Base-by-base conservation (phyloP, 805 yeast species). In the Kluyveromyces lactis region DNA sequence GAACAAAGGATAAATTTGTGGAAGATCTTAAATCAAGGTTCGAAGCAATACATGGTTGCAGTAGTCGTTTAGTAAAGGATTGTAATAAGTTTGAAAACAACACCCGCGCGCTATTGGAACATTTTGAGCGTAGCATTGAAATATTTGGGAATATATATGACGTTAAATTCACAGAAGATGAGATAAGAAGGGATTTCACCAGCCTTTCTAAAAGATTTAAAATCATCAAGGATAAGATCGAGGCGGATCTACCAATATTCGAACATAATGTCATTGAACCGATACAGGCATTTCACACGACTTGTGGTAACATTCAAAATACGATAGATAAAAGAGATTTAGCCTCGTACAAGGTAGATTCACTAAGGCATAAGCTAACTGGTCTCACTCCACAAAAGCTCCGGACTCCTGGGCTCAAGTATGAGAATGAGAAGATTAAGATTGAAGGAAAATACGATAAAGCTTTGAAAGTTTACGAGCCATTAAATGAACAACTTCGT, bases 251-350 rank as follows among this genome's bases (percentile, higher is more conserved):
- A 21, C 31, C 38, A 12, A 41, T 49, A 18, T 43, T 52, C 28
- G 46, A 49, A 23, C 30, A 38, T 5, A 44, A 45, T n/a, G 44
- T 49, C n/a, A 43, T 41, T 7, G 36, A 32, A 16, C 56, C 56
- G 15, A 26, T 52, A 32, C 36, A 28, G 7, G 28, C 19, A 9
- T 13, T 50, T 4, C 34, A 38, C 15, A 31, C 34, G 3, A 32
- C 45, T 3, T 47, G 51, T 24, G 11, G 16, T 11, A 35, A 26
- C n/a, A 29, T 42, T 10, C 36, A 33, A 13, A n/a, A 31, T 4
- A 18, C 39, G 3, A 21, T 39, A 11, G 37, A 34, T 4, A 26
- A 26, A 10, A 24, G 37, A 24, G 29, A 34, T 21, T 24, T 17
- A 18, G 19, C 21, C 9, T 15, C 21, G 17, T 26, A 34, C 30